These are phyloP conservation scores for Xylaria sp. DNA, from an alignment of 2,329 filamentous ascomycete species.

Conservation along the genomic window DNA sequence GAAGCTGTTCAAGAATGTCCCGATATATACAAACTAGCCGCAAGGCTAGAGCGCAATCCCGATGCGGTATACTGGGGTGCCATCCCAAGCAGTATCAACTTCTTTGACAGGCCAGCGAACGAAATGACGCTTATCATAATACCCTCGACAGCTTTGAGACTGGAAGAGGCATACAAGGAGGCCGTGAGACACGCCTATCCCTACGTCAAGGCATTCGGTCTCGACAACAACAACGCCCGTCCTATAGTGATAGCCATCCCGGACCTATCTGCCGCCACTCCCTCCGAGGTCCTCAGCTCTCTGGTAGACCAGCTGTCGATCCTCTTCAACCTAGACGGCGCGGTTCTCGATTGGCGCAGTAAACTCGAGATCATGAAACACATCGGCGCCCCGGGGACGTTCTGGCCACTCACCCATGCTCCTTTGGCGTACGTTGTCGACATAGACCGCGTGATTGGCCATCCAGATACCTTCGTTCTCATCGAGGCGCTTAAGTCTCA, in stretches of 20 bases:
- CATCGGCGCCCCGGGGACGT: too few species aligned
- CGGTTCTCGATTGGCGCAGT: not conserved
- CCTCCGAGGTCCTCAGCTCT: not conserved
- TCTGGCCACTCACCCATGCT: rapidly evolving
- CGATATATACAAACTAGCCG: not conserved
- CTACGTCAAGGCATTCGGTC: not conserved
- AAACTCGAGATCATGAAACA: not conserved
- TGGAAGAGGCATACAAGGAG: not conserved
- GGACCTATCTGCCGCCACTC: not conserved
- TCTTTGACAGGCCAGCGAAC: not conserved
- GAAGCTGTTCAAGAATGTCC: not conserved
- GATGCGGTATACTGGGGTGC: not conserved
- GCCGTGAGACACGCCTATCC: conserved; percentile 5
- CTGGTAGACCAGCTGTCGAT: not conserved
- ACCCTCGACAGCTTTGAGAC: not conserved
- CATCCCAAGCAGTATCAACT: not conserved
- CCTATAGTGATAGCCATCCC: not conserved
- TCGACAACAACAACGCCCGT: not conserved
- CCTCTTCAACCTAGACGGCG: not conserved
- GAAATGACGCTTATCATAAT: not conserved
- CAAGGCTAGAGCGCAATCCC: not conserved
- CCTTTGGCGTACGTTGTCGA: not conserved
- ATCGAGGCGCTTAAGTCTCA: not conserved
- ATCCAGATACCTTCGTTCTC: not conserved
- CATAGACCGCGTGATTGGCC: not conserved